These are phyloP conservation scores for Fragaria vesca DNA, from an alignment of 306 rosid species.

Conservation along the genomic window DNA sequence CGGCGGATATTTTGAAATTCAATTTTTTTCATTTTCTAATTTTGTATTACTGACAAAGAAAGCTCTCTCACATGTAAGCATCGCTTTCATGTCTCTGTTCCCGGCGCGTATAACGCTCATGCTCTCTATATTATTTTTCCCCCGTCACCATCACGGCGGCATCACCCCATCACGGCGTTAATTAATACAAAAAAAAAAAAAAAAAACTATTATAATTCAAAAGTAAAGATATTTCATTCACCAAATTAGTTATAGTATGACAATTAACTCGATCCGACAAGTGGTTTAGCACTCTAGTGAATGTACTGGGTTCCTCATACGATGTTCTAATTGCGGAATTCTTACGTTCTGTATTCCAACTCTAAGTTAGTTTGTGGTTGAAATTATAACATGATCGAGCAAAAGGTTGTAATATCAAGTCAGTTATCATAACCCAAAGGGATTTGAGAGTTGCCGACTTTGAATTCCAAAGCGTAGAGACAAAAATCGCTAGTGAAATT, in stretches of 20 bases:
- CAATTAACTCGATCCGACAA: no score
- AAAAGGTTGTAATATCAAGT: no score
- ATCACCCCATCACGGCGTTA: conserved; percentile 1
- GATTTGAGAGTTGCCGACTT: no score
- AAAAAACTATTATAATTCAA: background rate
- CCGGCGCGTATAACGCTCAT: conserved; percentile 49
- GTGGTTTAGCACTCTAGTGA: no score
- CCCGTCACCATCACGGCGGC: conserved; percentile 3
- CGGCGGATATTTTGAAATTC: background rate
- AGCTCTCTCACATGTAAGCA: conserved; percentile 43
- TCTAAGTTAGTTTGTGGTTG: no score
- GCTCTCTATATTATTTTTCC: background rate
- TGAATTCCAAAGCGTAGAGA: no score
- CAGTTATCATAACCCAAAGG: no score
- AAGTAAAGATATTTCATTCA: background rate
- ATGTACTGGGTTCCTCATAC: no score
- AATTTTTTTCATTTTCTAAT: background rate
- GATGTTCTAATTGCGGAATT: no score
- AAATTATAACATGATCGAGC: no score
- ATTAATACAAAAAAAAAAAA: background rate
- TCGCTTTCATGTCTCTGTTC: conserved; percentile 41
- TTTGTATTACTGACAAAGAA: background rate
- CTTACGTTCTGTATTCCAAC: no score
- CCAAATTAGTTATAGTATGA: background rate
- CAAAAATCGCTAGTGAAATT: no score